Percentiles rank a stretch among this genome's conserved stretches.
These are phyloP conservation scores for Plasmopara muralis DNA, from an alignment of 352 stramenopile genomes.

Conservation along the genomic window DNA sequence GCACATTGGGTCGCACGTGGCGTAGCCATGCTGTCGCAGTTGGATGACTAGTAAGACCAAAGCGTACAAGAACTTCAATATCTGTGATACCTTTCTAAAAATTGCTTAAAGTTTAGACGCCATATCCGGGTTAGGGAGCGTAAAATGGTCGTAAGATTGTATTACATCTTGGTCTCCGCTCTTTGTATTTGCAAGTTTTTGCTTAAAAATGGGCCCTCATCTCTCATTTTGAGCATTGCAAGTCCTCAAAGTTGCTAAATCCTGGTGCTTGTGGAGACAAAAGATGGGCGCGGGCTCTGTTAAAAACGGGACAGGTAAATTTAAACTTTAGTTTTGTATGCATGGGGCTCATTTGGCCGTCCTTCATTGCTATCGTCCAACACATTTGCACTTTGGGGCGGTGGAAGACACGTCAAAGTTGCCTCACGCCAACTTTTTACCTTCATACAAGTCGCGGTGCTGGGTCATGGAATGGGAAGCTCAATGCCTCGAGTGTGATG, in stretches of 20 bases:
- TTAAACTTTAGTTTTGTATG: slow-evolving; percentile 19
- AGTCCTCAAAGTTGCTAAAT: not conserved
- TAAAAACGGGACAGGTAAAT: slow-evolving; percentile 17
- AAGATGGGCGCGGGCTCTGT: slow-evolving; percentile 17
- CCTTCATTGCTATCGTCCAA: slow-evolving; percentile 25
- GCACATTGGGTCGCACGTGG: slow-evolving; percentile 90
- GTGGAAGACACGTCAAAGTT: slow-evolving; percentile 5
- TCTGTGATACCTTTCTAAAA: not conserved
- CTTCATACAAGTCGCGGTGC: not conserved
- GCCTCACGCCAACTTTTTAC: slow-evolving; percentile 1
- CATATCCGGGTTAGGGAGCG: slow-evolving; percentile 20
- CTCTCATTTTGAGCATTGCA: not conserved
- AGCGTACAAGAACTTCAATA: not conserved
- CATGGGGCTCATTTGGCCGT: slow-evolving; percentile 16
- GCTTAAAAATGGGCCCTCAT: not conserved
- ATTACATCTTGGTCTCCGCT: slow-evolving; percentile 8
- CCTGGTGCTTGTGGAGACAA: not conserved
- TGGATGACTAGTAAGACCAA: slow-evolving; percentile 64
- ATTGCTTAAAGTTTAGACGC: not conserved
- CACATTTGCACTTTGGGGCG: slow-evolving; percentile 23
- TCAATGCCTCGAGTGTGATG: slow-evolving; percentile 69
- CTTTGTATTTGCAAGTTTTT: not conserved
- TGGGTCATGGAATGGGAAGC: slow-evolving; percentile 50
- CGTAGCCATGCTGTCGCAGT: slow-evolving; percentile 89
- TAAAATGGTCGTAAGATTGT: slow-evolving; percentile 10